Evolutionary conservation across 2,329 filamentous ascomycete species (phyloP), one percentile per base, ranked within the genome.

Genomic region (Pyricularia grisea): DNA sequence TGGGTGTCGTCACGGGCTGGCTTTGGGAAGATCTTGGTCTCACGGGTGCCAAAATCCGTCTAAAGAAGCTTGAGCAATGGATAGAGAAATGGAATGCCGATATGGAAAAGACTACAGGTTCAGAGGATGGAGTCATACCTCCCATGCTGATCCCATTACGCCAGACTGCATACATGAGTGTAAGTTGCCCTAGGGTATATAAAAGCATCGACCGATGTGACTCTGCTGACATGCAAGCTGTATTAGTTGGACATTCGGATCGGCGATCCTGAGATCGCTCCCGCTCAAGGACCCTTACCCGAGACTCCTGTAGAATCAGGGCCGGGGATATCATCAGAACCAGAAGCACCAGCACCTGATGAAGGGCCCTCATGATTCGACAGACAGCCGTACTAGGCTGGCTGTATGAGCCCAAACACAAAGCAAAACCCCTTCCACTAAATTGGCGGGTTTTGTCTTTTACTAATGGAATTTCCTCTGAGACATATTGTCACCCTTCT

Each of bases 21-120:
- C 75, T 98, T 42, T 98, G 93, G 93, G 95, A 99, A 70, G 94
- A 98, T 76, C 74, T 94, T 27, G 93, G 94, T 1, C 80, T 92
- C 50, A 92, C 92, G 3, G 88, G 85, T 10, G 86, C 91, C 70
- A 98, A 98, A 81, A 81, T 83, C 27, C 85, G 89, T 69, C 78
- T 97, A 65, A 85, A 84, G 69, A 84, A 81, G 11, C 80, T 97
- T 23, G 95, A 99, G 79, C 79, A 78, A 55, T 97, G 92, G 88
- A 86, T 99, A 68, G 91, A 96, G 72, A 85, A 88, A 70, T 97
- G 94, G 94, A 99, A 99, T 77, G 76, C 78, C 10, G 87, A 92
- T 71, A 87, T 89, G 84, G 87, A 88, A 74, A 69, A 68, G 65
- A 70, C 33, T 10, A 25, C 23, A 27, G 27, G 67, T 63, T 58